Evolutionary conservation across 2,329 filamentous ascomycete species (phyloP).

Genomic region (Ceratocystis colombiana): DNA sequence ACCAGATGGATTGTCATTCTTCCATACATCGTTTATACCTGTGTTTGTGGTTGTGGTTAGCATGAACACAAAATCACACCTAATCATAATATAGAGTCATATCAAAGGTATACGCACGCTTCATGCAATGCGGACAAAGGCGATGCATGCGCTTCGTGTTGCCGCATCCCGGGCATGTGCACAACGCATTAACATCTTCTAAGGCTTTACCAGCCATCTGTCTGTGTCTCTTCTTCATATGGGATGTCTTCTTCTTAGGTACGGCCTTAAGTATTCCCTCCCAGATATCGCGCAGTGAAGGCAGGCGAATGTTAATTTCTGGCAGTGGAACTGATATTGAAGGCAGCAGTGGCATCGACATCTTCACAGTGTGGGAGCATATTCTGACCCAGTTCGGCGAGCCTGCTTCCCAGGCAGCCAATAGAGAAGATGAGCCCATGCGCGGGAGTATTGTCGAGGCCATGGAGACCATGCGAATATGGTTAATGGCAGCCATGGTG

Average conservation of each 20-base stretch:
- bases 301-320: conserved; percentile 46
- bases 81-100: not conserved
- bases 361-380: conserved; percentile 18
- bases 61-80: not conserved
- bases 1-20: conserved; percentile 26
- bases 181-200: conserved; percentile 78
- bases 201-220: conserved; percentile 93
- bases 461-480: conserved; percentile 20
- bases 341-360: conserved; percentile 39
- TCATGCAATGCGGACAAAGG: conserved; percentile 76
- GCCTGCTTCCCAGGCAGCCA: not conserved
- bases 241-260: conserved; percentile 97
- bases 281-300: conserved; percentile 70
- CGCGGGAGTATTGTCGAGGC: conserved; percentile 19
- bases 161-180: conserved; percentile 83
- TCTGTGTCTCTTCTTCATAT: conserved; percentile 86
- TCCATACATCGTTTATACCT: conserved; percentile 27
- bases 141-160: conserved; percentile 79
- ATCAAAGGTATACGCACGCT: conserved; percentile 48
- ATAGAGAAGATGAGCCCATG: conserved; percentile 13
- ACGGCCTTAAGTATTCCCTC: conserved; percentile 85
- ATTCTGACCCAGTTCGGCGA: conserved; percentile 19
- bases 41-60: conserved; percentile 1
- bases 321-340: conserved; percentile 51
- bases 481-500: conserved; percentile 15